Base-by-base conservation (phyloP, 2,329 filamentous ascomycete genomes). In the Xylaria sp. region DNA sequence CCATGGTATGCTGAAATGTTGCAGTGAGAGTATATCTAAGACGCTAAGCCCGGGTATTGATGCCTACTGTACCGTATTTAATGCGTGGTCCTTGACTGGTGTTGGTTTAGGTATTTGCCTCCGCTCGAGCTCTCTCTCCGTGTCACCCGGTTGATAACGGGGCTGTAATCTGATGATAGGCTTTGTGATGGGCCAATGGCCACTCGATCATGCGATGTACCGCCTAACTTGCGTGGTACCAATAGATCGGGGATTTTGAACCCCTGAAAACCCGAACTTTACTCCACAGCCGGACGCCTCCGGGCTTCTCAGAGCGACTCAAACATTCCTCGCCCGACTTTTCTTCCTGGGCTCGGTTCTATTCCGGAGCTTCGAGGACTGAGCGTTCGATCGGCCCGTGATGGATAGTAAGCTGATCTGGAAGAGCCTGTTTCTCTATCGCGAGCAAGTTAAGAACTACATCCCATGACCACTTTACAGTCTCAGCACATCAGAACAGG, bases 151-250 rank as follows among this genome's bases (percentile, higher is more conserved):
- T 45, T 13, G 56, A 56, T 56, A 55, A 56, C 55, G 41, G 43
- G 39, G 48, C 30, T 30, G 28, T 41, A 56, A 56, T 59, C 60
- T 56, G 56, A 53, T 60, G 60, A 64, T 64, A 56, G 56, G 60
- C 46, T 30, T 67, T 15, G 46, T n/a, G 23, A 55, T 45, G 60
- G 45, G 60, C 60, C 65, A 64, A 64, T 67, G 56, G 34, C 41
- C 23, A 20, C 23, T 50, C 15, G n/a, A 67, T 63, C 65, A 56
- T 63, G 55, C 65, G 18, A 67, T 60, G 25, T 30, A 55, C 55
- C 63, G 34, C 56, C 53, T 60, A 57, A 36, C 23, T 50, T 30
- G 48, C 36, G 39, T 56, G 50, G 60, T 56, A 45, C 48, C 60
- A 50, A 39, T 43, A 20, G 20, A 52, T 56, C 46, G 60, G 65